Evolutionary conservation across 2,329 filamentous ascomycete genomes (phyloP), one percentile per base, ranked within the genome.

Genomic region (Sporothrix curviconia): DNA sequence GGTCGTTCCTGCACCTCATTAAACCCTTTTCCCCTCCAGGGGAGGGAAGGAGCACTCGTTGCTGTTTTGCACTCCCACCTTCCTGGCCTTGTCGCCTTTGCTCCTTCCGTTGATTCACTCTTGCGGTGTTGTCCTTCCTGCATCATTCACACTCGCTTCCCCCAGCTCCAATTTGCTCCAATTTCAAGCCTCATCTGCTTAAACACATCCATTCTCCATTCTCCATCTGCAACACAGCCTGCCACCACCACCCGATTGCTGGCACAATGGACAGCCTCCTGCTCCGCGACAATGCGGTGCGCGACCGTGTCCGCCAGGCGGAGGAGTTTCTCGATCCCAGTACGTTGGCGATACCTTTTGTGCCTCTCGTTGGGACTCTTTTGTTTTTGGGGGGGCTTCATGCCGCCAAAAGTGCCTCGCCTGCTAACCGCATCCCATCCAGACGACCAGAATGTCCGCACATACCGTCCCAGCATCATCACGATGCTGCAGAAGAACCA

Each of bases 311-410:
- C 71, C 87, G 90, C 66, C 84, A 87, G 63, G 91, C 90, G n/a
- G 82, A 87, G 66, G 92, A 96, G 71, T 96, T 97, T 68, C 83
- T 97, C 43, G 92, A 96, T 77, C 92, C 92, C 60, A 86, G 91
- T 96, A 34, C 1, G 54, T 61, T 60, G 25, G 28, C n/a, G 32
- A 36, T 34, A 6, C 25, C n/a, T 15, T 9, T 40, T 54, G 47
- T 25, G 32, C 5, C 14, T 44, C 19, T 15, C 9, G 9, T 32
- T 50, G 17, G 19, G n/a, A 4, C 14, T 42, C 59, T 19, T 54
- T 59, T 55, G n/a, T n/a, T n/a, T n/a, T n/a, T n/a, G n/a, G n/a
- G n/a, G n/a, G n/a, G n/a, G n/a, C n/a, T n/a, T n/a, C n/a, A n/a
- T n/a, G n/a, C n/a, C n/a, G n/a, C n/a, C 68, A 12, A 30, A 6